Evolutionary conservation across 2,329 filamentous ascomycete genomes (phyloP).

Genomic region (Acephala macrosclerotiorum): DNA sequence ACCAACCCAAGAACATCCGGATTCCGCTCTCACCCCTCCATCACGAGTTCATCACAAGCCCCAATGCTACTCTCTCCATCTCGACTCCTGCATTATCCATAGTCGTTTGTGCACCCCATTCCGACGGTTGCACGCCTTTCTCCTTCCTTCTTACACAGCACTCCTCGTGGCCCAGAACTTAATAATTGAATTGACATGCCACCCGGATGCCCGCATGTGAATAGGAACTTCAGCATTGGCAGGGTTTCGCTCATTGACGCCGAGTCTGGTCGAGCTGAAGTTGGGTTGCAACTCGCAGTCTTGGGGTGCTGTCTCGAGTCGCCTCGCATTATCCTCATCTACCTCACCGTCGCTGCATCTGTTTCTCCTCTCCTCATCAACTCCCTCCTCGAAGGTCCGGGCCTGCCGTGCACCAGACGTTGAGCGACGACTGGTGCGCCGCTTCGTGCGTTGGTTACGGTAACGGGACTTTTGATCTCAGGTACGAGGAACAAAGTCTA

Average conservation of each 20-base stretch:
- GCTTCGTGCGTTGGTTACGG: not conserved
- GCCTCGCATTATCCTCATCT: not conserved
- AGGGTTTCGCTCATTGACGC: constrained; percentile 1
- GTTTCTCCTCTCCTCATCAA: not conserved
- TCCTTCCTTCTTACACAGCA: not conserved
- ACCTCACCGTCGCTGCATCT: not conserved
- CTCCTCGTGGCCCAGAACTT: not conserved
- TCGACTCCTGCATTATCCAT: constrained; percentile 7
- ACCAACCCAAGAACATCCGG: constrained; percentile 8
- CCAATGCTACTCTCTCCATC: not conserved
- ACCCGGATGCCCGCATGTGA: constrained; percentile 4
- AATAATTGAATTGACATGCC: not conserved
- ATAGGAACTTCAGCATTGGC: constrained; percentile 1
- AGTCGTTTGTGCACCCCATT: not conserved
- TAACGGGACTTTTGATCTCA: constrained; percentile 16
- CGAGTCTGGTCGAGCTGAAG: not conserved
- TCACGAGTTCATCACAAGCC: not conserved
- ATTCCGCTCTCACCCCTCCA: constrained; percentile 8
- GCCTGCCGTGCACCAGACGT: not conserved
- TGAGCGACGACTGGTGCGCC: not conserved
- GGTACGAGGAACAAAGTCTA: constrained; percentile 22
- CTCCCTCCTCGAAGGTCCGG: constrained; percentile 10
- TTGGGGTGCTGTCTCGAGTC: not conserved
- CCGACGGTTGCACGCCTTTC: not conserved
- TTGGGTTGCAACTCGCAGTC: not conserved